Base-by-base conservation (phyloP, 2,329 filamentous ascomycete genomes). In the Venturia carpophila region DNA sequence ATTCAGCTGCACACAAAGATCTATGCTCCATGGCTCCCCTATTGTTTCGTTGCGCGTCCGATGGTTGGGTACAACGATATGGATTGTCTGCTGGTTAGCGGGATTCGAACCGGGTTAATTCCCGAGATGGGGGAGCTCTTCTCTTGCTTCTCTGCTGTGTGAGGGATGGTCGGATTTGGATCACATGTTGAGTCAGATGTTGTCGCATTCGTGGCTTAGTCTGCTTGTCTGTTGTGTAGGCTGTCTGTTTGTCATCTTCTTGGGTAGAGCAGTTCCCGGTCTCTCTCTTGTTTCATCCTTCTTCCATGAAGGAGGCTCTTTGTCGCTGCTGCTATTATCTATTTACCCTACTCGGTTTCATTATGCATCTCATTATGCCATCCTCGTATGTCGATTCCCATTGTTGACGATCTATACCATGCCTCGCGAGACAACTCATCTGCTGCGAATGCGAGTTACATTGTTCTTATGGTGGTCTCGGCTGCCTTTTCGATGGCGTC, bases 201-300 rank as follows among this genome's bases (percentile, higher is more conserved):
- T 37, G 52, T 58, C 6, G 52, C 52, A 11, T 19, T 58, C 27
- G 49, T 37, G 47, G 24, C 47, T 27, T 52, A 52, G 47, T 21
- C 47, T 52, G 47, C 47, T 52, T 52, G 52, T 58, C 27, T 58
- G 52, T 58, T 58, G 52, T 58, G 52, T 58, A 58, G 52, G 52
- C 52, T 37, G 52, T 52, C 52, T 58, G 27, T 62, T 43, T 41
- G n/a, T 39, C 5, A 42, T 60, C 55, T 41, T 64, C 62, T 41
- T 58, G 64, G 65, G 52, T 64, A 64, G 55, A 61, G 65, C 41
- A 55, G 62, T 61, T 64, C 27, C 52, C 52, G 37, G 52, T 58
- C 52, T 58, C 52, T 58, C 19, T 47, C 10, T 15, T 47, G 2
- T 64, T 60, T 64, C 65, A 64, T 62, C 42, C 58, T 64, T 61